Percentiles rank a stretch among this genome's conserved stretches.
phyloP scores from a whole-genome alignment of 331 rosid genomes.

The Dryas integrifolia region DNA sequence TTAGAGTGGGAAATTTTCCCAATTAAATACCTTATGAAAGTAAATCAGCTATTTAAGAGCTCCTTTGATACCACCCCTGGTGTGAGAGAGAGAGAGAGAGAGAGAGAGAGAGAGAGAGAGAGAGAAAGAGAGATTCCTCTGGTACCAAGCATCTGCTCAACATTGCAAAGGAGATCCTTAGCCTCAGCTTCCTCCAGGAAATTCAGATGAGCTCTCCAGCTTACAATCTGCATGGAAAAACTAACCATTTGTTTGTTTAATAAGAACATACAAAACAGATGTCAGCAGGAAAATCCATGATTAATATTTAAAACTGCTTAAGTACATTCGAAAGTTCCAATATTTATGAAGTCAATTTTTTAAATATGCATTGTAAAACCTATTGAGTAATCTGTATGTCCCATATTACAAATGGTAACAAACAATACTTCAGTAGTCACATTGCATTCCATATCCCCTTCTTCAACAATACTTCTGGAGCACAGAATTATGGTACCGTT shows the following conservation, averaged over 20 bases:
- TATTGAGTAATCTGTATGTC: neutral
- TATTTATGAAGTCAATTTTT: neutral
- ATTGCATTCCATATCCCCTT: conserved; percentile 66
- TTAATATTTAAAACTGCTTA: neutral
- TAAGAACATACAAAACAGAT: conserved; percentile 1
- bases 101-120: too few species aligned
- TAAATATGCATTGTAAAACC: neutral
- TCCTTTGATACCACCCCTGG: too few species aligned
- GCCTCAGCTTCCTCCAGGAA: conserved; percentile 76
- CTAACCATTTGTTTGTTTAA: conserved; percentile 23
- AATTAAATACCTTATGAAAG: too few species aligned
- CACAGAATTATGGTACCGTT: conserved; percentile 82
- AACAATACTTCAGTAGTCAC: conserved; percentile 47
- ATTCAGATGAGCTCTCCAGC: conserved; percentile 49
- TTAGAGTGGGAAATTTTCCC: neutral
- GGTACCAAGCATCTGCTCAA: conserved; percentile 77
- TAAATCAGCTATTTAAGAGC: too few species aligned
- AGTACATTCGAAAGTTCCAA: neutral
- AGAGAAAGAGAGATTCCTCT: conserved; percentile 40
- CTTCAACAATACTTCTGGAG: conserved; percentile 73
- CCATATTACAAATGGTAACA: neutral
- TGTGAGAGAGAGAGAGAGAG: too few species aligned
- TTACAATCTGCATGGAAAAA: conserved; percentile 15
- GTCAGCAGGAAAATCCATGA: conserved; percentile 6
- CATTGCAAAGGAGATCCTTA: conserved; percentile 80